Percentiles rank a stretch among this genome's conserved stretches.
Conservation (phyloP, 208 protist genomes). For the Dictyostelium gargantuum region DNA sequence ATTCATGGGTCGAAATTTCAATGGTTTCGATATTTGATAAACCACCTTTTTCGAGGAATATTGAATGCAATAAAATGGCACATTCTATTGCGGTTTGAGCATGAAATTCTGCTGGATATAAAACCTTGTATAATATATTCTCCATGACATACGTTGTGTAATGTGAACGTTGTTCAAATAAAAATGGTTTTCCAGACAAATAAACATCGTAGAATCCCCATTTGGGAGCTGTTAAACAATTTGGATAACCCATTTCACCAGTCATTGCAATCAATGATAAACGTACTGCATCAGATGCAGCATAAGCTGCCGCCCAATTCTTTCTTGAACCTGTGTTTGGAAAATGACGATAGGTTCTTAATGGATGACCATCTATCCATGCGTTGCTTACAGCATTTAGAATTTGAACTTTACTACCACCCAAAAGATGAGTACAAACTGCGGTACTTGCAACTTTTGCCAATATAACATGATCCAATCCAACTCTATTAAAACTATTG, state of each 20-base stretch:
- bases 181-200: conserved; percentile 34
- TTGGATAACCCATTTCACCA: conserved; percentile 70
- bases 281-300: background rate
- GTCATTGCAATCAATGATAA: conserved; percentile 1
- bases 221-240: background rate
- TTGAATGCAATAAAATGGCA: conserved; percentile 43
- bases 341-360: conserved; percentile 68
- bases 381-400: conserved; percentile 60
- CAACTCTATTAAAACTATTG: conserved; percentile 63
- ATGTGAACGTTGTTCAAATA: background rate
- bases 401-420: conserved; percentile 42
- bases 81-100: conserved; percentile 69
- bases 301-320: conserved; percentile 67
- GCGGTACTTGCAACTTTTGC: conserved; percentile 65
- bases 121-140: conserved; percentile 67
- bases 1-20: conserved; percentile 26
- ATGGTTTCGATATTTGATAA: background rate
- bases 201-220: conserved; percentile 70
- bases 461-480: conserved; percentile 69
- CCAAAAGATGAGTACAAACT: conserved; percentile 19
- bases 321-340: conserved; percentile 68
- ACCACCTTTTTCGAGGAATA: background rate
- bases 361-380: conserved; percentile 45
- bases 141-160: conserved; percentile 59
- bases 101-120: conserved; percentile 67